Evolutionary conservation across 1,284 basidiomycete genomes (phyloP).

Genomic region (Cryptococcus hybrid): DNA sequence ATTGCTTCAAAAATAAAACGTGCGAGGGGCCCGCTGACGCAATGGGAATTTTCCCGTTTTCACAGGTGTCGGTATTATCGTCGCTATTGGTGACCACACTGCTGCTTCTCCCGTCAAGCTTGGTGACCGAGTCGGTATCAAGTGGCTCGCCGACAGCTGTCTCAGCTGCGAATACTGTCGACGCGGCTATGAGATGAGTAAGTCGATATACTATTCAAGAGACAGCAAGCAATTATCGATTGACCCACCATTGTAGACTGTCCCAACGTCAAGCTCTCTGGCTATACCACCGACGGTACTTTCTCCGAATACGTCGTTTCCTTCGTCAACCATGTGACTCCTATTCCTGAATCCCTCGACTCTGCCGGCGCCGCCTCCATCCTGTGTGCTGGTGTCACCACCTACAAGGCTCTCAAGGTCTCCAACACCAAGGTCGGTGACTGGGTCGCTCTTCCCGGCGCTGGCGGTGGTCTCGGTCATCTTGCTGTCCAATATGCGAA

Average conservation of each 20-base stretch:
- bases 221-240: not conserved
- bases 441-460: conserved; percentile 67
- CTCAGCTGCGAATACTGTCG: conserved; percentile 73
- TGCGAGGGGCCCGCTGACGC: no score
- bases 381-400: conserved; percentile 64
- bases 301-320: conserved; percentile 75
- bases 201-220: not conserved
- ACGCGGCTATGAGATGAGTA: conserved; percentile 60
- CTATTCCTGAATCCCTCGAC: conserved; percentile 66
- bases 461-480: conserved; percentile 52
- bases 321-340: conserved; percentile 60
- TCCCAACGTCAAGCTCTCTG: conserved; percentile 60
- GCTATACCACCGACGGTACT: conserved; percentile 76
- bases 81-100: conserved; percentile 72
- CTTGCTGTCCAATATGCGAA: conserved; percentile 78
- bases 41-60: no score
- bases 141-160: conserved; percentile 71
- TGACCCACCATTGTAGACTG: conserved; percentile 51
- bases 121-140: conserved; percentile 82
- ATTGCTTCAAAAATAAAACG: no score
- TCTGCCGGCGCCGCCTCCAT: conserved; percentile 74
- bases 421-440: conserved; percentile 68
- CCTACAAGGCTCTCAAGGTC: conserved; percentile 78
- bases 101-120: conserved; percentile 56
- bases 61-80: conserved; percentile 55